These are phyloP conservation scores for Ophiostoma ulmi DNA, from an alignment of 2,329 filamentous ascomycete species.

Conservation along the genomic window DNA sequence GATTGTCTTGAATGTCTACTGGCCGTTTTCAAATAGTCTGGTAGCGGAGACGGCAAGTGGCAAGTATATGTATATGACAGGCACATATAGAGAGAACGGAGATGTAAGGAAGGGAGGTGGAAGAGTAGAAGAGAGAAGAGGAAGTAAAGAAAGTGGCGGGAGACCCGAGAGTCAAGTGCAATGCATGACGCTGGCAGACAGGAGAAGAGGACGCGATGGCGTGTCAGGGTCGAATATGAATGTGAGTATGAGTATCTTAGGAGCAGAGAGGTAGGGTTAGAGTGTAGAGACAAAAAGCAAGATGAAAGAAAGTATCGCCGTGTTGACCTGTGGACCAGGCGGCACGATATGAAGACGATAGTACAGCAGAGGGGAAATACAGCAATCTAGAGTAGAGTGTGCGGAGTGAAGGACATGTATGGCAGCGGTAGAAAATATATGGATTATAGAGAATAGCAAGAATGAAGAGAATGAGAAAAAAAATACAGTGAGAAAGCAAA, in stretches of 20 bases:
- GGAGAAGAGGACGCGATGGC: background rate
- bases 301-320: background rate
- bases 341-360: slow-evolving; percentile 5
- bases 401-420: background rate
- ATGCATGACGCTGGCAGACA: background rate
- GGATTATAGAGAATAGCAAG: background rate
- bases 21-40: background rate
- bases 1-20: background rate
- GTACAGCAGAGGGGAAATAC: background rate
- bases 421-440: background rate
- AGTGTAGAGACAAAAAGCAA: background rate
- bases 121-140: background rate
- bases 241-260: background rate
- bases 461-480: background rate
- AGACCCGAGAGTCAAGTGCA: background rate
- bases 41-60: background rate
- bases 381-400: background rate
- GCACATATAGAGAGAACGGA: slow-evolving; percentile 24
- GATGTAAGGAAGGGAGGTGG: slow-evolving; percentile 23
- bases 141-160: background rate
- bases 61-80: background rate
- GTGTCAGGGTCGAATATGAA: background rate
- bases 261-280: background rate
- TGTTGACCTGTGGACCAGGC: background rate
- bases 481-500: background rate